These are phyloP conservation scores for Dysphania ambrosioides DNA, from an alignment of 148 eudicot species.

Conservation along the genomic window DNA sequence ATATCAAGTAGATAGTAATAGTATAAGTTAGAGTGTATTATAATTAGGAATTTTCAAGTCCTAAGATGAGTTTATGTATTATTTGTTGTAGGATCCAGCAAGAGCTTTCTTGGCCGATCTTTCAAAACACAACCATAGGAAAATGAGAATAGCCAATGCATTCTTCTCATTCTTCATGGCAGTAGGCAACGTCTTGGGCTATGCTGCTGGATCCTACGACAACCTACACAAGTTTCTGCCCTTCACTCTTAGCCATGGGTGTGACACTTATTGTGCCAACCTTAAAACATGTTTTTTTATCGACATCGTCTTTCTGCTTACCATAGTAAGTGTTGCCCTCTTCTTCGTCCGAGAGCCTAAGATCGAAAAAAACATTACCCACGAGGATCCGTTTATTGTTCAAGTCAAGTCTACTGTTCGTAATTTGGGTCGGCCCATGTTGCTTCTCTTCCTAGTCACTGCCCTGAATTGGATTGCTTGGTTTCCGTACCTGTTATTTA, in stretches of 20 bases:
- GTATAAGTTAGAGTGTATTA: no score
- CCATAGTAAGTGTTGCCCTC: constrained; percentile 38
- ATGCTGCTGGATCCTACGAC: constrained; percentile 66
- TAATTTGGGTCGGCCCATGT: constrained; percentile 56
- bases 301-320: constrained; percentile 42
- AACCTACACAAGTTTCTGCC: constrained; percentile 49
- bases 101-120: constrained; percentile 79
- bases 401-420: constrained; percentile 49
- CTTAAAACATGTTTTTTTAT: constrained; percentile 68
- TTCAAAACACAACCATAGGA: constrained; percentile 36
- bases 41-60: no score
- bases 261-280: constrained; percentile 73
- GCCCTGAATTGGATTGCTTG: constrained; percentile 64
- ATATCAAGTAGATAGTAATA: no score
- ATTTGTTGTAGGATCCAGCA: constrained; percentile 50
- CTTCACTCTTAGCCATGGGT: constrained; percentile 55
- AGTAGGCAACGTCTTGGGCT: constrained; percentile 66
- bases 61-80: no score
- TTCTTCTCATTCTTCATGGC: constrained; percentile 75
- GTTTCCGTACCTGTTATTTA: constrained; percentile 63
- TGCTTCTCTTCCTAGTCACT: constrained; percentile 60
- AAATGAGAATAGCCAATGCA: constrained; percentile 49
- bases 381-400: constrained; percentile 34
- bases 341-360: constrained; percentile 31
- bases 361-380: not conserved